Evolutionary conservation across 2,329 filamentous ascomycete genomes (phyloP).

Genomic region (Trichophyton schoenleinii): DNA sequence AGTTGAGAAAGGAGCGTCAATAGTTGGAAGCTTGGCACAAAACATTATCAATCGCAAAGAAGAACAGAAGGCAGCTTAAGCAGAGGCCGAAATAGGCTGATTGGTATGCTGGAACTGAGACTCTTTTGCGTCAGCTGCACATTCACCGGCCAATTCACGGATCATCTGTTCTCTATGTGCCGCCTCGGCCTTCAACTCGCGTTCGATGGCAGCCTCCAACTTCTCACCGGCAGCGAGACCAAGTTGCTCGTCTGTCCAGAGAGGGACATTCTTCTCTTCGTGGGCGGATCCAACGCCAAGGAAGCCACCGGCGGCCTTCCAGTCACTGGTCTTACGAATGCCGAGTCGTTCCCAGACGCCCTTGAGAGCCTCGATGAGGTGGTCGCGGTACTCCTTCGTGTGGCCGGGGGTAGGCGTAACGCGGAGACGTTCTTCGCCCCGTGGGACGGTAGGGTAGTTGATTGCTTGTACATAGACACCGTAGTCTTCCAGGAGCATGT

Average conservation of each 20-base stretch:
- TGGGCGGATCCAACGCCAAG: slow-evolving; percentile 72
- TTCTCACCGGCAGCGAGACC: slow-evolving; percentile 51
- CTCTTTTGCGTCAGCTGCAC: not conserved
- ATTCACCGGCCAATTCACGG: not conserved
- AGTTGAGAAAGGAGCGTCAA: not conserved
- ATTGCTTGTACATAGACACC: slow-evolving; percentile 96
- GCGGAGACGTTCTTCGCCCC: slow-evolving; percentile 91
- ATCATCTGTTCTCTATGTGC: slow-evolving; percentile 11
- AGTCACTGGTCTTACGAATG: slow-evolving; percentile 87
- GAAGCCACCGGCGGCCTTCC: slow-evolving; percentile 83
- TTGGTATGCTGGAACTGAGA: not conserved
- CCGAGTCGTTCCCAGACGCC: slow-evolving; percentile 77
- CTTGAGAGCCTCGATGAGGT: slow-evolving; percentile 73
- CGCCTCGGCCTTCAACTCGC: slow-evolving; percentile 21
- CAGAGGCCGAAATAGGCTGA: not conserved
- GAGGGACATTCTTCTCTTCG: slow-evolving; percentile 49
- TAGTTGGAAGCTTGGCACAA: not conserved
- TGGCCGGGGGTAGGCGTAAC: slow-evolving; percentile 95
- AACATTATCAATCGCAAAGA: not conserved
- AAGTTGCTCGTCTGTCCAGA: slow-evolving; percentile 87
- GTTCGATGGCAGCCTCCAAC: slow-evolving; percentile 45
- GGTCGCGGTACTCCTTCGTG: slow-evolving; percentile 67
- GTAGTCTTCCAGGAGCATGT: slow-evolving; percentile 80
- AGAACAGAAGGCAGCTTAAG: not conserved
- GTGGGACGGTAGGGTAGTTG: slow-evolving; percentile 96